Evolutionary conservation across 2,329 filamentous ascomycete species (phyloP).

Genomic region (Drechslera avenae): DNA sequence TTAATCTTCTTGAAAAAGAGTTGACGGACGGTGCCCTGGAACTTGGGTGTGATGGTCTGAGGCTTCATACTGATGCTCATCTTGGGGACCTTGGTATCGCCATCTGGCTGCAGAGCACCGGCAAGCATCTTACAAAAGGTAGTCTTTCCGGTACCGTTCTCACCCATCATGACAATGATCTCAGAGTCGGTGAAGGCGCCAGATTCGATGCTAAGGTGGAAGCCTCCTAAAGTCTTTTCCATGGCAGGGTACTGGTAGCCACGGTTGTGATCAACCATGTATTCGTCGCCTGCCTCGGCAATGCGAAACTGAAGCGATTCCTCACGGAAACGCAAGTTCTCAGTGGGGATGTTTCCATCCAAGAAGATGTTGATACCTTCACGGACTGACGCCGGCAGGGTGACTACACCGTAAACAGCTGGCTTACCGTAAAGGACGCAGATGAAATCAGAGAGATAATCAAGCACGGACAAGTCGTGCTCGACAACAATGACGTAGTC

Average conservation of each 20-base stretch:
- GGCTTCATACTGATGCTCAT: constrained; percentile 99
- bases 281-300: constrained; percentile 86
- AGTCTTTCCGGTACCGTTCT: constrained; percentile 99
- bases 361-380: constrained; percentile 99
- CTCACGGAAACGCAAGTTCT: constrained; percentile 97
- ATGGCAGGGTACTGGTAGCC: constrained; percentile 87
- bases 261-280: constrained; percentile 79
- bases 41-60: constrained; percentile 98
- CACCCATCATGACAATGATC: constrained; percentile 99
- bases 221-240: constrained; percentile 89
- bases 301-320: constrained; percentile 96
- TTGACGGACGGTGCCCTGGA: constrained; percentile 93
- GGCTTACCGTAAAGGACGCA: constrained; percentile 96
- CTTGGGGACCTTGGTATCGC: constrained; percentile 74
- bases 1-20: constrained; percentile 99
- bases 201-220: constrained; percentile 79
- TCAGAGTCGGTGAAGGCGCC: constrained; percentile 97
- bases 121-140: constrained; percentile 98
- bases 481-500: constrained; percentile 99
- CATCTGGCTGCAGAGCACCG: constrained; percentile 90
- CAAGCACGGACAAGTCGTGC: constrained; percentile 97
- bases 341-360: constrained; percentile 95
- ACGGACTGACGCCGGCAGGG: constrained; percentile 90
- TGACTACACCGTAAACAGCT: constrained; percentile 96
- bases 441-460: constrained; percentile 98